phyloP scores from a whole-genome alignment of 2,329 filamentous ascomycete species.

The Pochonia chlamydosporia region DNA sequence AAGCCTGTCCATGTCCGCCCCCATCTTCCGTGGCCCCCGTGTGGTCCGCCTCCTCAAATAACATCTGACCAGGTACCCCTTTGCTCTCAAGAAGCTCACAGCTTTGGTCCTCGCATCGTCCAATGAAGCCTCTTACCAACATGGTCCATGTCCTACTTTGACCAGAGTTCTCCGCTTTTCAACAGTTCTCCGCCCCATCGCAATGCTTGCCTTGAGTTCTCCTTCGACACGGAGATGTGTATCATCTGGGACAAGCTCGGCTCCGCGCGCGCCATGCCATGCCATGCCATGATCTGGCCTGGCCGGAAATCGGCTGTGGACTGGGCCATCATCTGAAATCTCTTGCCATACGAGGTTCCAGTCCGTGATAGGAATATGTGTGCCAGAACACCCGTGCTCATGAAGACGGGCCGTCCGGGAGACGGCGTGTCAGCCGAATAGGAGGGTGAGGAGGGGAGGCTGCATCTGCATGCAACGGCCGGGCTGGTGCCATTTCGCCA shows the following conservation, averaged over 20 bases:
- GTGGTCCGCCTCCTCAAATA: background rate
- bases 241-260: conserved; percentile 3
- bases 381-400: conserved; percentile 4
- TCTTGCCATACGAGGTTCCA: background rate
- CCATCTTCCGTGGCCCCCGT: background rate
- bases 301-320: background rate
- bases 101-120: background rate
- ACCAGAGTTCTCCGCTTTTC: conserved; percentile 4
- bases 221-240: conserved; percentile 1
- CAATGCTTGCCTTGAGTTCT: background rate
- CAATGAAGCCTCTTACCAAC: conserved; percentile 9
- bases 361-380: background rate
- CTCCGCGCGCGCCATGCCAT: conserved; percentile 4
- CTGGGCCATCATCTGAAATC: background rate
- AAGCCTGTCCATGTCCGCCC: background rate
- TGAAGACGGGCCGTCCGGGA: conserved; percentile 9
- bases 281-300: conserved; percentile 1
- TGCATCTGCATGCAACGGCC: conserved; percentile 6
- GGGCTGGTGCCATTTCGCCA: conserved; percentile 1
- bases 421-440: conserved; percentile 5
- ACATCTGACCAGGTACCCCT: background rate
- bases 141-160: background rate
- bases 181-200: background rate
- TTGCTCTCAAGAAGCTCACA: background rate
- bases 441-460: conserved; percentile 4